Evolutionary conservation across 257 asterid species (phyloP), one percentile per base, ranked within the genome.

Genomic region (Solanum clarkiae): DNA sequence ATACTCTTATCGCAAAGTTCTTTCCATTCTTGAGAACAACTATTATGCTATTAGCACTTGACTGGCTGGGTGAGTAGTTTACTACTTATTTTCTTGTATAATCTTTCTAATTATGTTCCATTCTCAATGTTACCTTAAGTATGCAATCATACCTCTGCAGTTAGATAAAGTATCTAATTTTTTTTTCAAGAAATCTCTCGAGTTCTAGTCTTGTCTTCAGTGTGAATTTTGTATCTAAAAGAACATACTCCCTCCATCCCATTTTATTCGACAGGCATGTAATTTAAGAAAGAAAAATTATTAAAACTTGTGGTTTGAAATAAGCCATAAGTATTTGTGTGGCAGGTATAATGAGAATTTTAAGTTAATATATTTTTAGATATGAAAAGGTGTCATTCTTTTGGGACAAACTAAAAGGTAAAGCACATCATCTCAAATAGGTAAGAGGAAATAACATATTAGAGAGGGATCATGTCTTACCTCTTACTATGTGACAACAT

Each of bases 1-100:
- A 74, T 94, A 93, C 84, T 96, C 99, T 24, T 96, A 94, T 82
- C 94, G 98, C 88, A 96, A 93, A 87, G 94, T 93, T 85, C 93
- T 96, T 55, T 98, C 97, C 82, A 90, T 93, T 74, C 96, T 96
- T 84, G 89, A 98, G 47, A 93, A 91, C 93, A 90, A 91, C 47
- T 91, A 92, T 88, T 96, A 90, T 82, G 96, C 92, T 36, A 88
- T 93, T 93, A 80, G 94, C 99, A 83, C 92, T 96, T 88, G 99
- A 96, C 85, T 96, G 98, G 98, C 91, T 94, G 71, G 99, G 99
- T 96, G 87, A 87, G 91, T 84, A 75, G 22, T 74, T 74, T 29
- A 7, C 59, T 74, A 74, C 44, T 10, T 74, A 15, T 42, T 18
- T 68, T 63, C 51, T 83, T 32, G 54, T 49, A 16, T 66, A 66